Base-by-base conservation (phyloP, 257 asterid genomes). In the Striga asiatica region DNA sequence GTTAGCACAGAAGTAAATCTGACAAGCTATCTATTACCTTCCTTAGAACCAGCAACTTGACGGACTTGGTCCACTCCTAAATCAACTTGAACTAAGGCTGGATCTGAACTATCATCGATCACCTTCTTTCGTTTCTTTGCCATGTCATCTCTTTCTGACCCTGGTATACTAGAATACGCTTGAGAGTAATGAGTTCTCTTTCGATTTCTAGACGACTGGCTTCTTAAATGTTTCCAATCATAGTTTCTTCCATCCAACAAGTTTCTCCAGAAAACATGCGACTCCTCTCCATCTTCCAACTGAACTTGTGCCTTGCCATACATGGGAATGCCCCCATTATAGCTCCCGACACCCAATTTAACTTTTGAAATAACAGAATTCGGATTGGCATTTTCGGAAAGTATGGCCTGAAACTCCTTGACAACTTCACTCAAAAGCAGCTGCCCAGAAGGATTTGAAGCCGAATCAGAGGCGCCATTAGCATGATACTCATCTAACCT, bases 401-500 rank as follows among this genome's bases (percentile, higher is more conserved):
- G 73, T 66, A 77, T 66, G 49, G 73, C 73, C 70, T 60, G 70
- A 51, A 87, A 74, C 71, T 84, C 95, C 64, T 66, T 64, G 46
- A 68, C 52, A 23, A 79, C 79, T 71, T 80, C 75, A 76, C 67
- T 62, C 53, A 78, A 63, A 63, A 77, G 72, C 65, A 42, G 54
- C 28, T 75, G 78, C 53, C 58, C 85, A 27, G 77, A 61, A 28
- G 81, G 73, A 58, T 76, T 65, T 16, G 60, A 66, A 55, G 50
- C 66, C 27, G 61, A 48, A 60, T 35, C 28, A 39, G 70, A 60
- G 66, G 39, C 64, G 39, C 70, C 65, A 52, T 65, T 67, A n/a
- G 80, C 69, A 71, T 78, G 92, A 68, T 71, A 82, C 62, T 82
- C 83, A 11, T 84, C 92, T 67, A 91, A 74, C 74, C 78, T 84